Conservation (phyloP, 2,329 filamentous ascomycete genomes). For the Aspergillus eucalypticola region DNA sequence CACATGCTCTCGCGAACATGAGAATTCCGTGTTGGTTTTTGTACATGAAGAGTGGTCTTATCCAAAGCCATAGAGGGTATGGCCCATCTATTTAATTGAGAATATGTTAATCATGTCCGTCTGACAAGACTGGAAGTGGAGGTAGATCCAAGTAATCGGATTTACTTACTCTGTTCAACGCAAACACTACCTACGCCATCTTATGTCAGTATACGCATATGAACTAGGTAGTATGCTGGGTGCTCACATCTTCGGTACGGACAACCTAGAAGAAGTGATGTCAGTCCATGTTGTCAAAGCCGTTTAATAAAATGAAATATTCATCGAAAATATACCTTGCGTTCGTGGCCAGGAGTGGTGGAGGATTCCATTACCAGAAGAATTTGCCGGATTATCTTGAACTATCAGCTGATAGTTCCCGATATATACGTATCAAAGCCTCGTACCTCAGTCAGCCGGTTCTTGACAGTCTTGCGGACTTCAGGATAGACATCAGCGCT, state of each 20-base stretch:
- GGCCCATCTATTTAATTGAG: conserved; percentile 15
- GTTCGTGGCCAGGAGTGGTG: background rate
- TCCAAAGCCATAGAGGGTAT: conserved; percentile 18
- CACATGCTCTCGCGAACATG: no score
- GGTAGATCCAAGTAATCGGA: no score
- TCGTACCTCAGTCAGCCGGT: conserved; percentile 26
- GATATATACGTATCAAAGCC: background rate
- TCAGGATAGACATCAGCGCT: conserved; percentile 31
- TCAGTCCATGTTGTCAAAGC: background rate
- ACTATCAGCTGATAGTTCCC: background rate
- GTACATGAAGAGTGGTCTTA: background rate
- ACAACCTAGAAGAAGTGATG: conserved; percentile 10
- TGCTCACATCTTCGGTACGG: conserved; percentile 20
- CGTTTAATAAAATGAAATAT: background rate
- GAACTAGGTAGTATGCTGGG: background rate
- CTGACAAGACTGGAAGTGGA: background rate
- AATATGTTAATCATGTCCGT: background rate
- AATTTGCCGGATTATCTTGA: conserved; percentile 27
- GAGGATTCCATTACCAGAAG: conserved; percentile 25
- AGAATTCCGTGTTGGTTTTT: no score
- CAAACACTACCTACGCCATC: conserved; percentile 16
- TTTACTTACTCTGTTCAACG: conserved; percentile 15
- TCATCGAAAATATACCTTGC: conserved; percentile 17
- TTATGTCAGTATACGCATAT: no score
- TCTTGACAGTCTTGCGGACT: conserved; percentile 23